Base-by-base conservation (phyloP, 2,329 filamentous ascomycete genomes). In the Fusarium ambrosium region DNA sequence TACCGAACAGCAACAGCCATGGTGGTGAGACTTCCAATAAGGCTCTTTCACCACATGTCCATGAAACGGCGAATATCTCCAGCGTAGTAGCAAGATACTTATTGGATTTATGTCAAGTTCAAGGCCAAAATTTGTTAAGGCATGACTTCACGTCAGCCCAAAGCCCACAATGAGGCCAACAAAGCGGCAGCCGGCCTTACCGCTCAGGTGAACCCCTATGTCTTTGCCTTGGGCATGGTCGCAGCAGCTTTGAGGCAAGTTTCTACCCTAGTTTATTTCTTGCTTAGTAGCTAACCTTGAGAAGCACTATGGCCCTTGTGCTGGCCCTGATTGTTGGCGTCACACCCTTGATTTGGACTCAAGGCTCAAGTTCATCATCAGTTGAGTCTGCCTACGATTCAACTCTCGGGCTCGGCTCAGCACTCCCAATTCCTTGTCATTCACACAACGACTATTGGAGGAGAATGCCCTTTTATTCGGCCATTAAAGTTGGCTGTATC, bases 361-460 rank as follows among this genome's bases (percentile, higher is more conserved):
- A 60, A 3, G 16, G 45, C 18, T 36, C 59, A 14, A 20, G 22
- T n/a, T 16, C 51, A 20, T 55, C 27, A 10, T 18, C 36, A 37
- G 66, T n/a, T 14, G 53, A 32, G 32, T 14, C 37, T n/a, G 14
- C 29, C 6, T 39, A 27, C 18, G 60, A 22, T 20, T 53, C 51
- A 14, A 14, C 37, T 20, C 45, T 55, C 11, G 60, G 27, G 7
- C 18, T 58, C 48, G 39, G 68, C 6, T 68, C 64, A 20, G 24
- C 51, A 59, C 27, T 84, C 3, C 89, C 91, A 2, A 86, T 91
- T 34, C 83, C 85, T 2, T 92, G 90, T 71, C 91, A 93, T 79
- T 92, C 89, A 2, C 92, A 94, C 79, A 93, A 94, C 76, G 92
- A 94, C 80, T 94, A 94, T 81, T 92, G 90, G 90, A 88, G 91